Evolutionary conservation across 225 moss, liverwort and hornwort genomes (phyloP), one percentile per base, ranked within the genome.

Genomic region (Polytrichum commune): DNA sequence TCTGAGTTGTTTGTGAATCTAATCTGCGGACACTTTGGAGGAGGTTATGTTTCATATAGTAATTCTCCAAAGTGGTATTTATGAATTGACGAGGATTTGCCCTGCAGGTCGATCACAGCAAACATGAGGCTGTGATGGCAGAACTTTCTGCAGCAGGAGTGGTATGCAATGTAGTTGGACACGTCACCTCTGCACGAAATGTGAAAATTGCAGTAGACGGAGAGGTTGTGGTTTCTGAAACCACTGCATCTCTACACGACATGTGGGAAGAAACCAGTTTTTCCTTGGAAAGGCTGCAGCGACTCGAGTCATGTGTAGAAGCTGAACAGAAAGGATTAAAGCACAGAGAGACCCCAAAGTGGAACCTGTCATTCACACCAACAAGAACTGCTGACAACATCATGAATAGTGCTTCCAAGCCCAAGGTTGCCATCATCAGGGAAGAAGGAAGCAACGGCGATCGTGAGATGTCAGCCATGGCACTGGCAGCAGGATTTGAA

Each of bases 361-460:
- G 98, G 98, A 82, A 92, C 22, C 84, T 98, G 9, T 84, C 95
- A 24, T 98, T 91, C 19, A 79, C 87, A 46, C 95, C 98, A 8
- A 79, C 84, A 26, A 84, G 65, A 78, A 91, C 98, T 8, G 74
- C 82, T 13, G 88, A 91, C 61, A 79, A 76, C 9, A 29, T 91
- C 46, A 63, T 95, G 67, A 90, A 79, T 19, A 75, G 72, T 22
- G n/a, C 70, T 55, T 60, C 60, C 27, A 98, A 95, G 81, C 95
- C 93, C 29, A 98, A 90, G 74, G 90, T 98, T 55, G 98, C 95
- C 28, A 89, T 98, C 19, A 88, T 98, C 18, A 85, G 95, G 78
- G 98, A 98, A 76, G 98, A 98, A 90, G 98, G 98, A 67, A 98
- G 98, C 65, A 98, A 98, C 69, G 98, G 95, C 30, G 98, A 98